Percentiles rank a stretch among this genome's conserved stretches.
These are phyloP conservation scores for Pittosporum tobira DNA, from an alignment of 129 eudicot genomes.

Conservation along the genomic window DNA sequence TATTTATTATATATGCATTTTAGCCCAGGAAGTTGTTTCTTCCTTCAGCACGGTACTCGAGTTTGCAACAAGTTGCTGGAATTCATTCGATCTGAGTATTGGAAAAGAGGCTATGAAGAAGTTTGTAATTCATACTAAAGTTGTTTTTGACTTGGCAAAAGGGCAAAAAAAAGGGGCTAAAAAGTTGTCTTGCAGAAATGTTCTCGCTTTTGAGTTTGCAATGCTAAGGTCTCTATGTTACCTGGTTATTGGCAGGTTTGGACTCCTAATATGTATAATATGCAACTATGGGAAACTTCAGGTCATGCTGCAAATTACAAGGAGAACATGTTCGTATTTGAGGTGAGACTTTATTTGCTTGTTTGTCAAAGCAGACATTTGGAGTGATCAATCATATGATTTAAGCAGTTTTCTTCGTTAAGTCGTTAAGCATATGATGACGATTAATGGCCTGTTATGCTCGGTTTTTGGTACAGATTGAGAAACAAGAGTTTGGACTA, in stretches of 20 bases:
- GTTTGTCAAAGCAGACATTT: constrained; percentile 1
- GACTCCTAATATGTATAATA: constrained; percentile 82
- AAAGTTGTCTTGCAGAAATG: neutral
- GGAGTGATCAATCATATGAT: too few relatives aligned
- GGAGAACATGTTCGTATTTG: constrained; percentile 91
- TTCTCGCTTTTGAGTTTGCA: neutral
- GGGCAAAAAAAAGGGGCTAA: too few relatives aligned
- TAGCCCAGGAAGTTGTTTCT: constrained; percentile 96
- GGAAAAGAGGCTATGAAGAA: constrained; percentile 81
- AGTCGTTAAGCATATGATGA: neutral
- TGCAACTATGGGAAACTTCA: constrained; percentile 96
- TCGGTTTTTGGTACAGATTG: constrained; percentile 49
- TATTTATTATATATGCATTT: constrained; percentile 15
- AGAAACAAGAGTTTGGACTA: constrained; percentile 84
- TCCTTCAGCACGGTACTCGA: constrained; percentile 85
- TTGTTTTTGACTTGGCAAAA: too few relatives aligned
- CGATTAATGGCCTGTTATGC: constrained; percentile 6
- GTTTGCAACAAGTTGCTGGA: constrained; percentile 61
- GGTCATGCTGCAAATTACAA: constrained; percentile 92
- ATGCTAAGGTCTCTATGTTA: constrained; percentile 8
- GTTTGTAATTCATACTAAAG: constrained; percentile 19
- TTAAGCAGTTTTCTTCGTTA: too few relatives aligned
- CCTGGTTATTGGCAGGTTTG: constrained; percentile 45
- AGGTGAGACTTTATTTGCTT: constrained; percentile 31
- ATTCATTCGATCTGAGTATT: constrained; percentile 52